Evolutionary conservation across 768 basidiomycete genomes (phyloP).

Genomic region (Stropharia rugosoannulata): DNA sequence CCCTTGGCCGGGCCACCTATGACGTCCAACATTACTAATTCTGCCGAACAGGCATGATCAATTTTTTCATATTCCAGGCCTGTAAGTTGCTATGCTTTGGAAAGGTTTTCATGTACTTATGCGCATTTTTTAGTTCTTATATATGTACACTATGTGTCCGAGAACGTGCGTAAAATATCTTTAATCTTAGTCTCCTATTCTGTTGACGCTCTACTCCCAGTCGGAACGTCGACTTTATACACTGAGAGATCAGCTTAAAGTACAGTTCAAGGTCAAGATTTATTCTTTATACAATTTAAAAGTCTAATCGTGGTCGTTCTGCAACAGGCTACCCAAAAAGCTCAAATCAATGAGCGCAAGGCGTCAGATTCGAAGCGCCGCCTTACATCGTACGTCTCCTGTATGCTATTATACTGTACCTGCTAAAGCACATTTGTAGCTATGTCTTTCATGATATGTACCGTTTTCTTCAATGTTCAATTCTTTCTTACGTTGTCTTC

Average conservation of each 20-base stretch:
- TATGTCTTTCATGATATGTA: constrained; percentile 80
- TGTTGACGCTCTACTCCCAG: constrained; percentile 26
- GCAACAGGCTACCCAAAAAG: constrained; percentile 60
- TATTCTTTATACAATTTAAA: neutral
- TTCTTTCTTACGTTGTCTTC: constrained; percentile 7
- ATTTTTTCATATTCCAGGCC: constrained; percentile 74
- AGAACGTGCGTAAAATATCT: constrained; percentile 41
- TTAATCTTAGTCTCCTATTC: neutral
- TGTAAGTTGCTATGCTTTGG: constrained; percentile 35
- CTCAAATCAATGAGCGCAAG: constrained; percentile 74
- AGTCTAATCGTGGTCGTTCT: neutral
- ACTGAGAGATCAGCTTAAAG: constrained; percentile 73
- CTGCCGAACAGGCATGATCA: constrained; percentile 49
- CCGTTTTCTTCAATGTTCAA: neutral
- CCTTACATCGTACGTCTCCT: constrained; percentile 64
- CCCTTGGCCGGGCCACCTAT: neutral
- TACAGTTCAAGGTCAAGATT: constrained; percentile 52
- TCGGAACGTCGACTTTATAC: constrained; percentile 69
- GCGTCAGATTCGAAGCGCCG: constrained; percentile 82
- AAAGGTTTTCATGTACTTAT: too few species aligned
- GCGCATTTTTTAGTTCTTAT: constrained; percentile 55
- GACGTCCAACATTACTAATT: neutral
- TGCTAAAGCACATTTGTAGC: constrained; percentile 28
- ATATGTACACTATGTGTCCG: constrained; percentile 69
- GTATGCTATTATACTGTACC: neutral